A percentile compares a stretch with the other conserved stretches of the same genome.
phyloP scores from a whole-genome alignment of 306 rosid genomes.

The Sesbania bispinosa region DNA sequence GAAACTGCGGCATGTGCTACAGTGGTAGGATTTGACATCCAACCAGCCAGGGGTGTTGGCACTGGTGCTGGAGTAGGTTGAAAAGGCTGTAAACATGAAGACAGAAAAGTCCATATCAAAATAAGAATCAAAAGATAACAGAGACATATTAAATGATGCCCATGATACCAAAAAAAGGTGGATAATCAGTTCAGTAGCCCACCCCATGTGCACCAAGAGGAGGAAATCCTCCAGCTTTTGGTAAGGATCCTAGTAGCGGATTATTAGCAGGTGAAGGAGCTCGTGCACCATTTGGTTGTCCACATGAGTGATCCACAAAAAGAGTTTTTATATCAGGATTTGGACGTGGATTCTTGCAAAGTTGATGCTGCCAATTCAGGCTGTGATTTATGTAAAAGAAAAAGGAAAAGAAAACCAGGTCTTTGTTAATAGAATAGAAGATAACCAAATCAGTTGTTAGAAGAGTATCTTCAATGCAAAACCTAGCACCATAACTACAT shows the following conservation, averaged over 20 bases:
- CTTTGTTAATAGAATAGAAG: slow-evolving; percentile 1
- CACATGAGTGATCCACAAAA: slow-evolving; percentile 97
- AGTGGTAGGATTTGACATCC: slow-evolving; percentile 98
- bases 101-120: neutral
- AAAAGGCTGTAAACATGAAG: slow-evolving; percentile 66
- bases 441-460: neutral
- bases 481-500: neutral
- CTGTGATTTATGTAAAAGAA: slow-evolving; percentile 7
- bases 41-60: slow-evolving; percentile 90
- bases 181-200: slow-evolving; percentile 29
- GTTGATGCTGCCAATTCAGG: too few species aligned
- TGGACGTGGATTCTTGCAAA: slow-evolving; percentile 94
- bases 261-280: too few species aligned
- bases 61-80: slow-evolving; percentile 83
- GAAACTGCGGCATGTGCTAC: too few species aligned
- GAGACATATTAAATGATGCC: slow-evolving; percentile 12
- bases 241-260: too few species aligned
- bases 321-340: slow-evolving; percentile 99
- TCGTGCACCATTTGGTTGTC: slow-evolving; percentile 97
- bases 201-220: slow-evolving; percentile 98
- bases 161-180: slow-evolving; percentile 8
- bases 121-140: neutral
- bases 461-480: neutral
- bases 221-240: slow-evolving; percentile 94
- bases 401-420: slow-evolving; percentile 13